Evolutionary conservation across 148 eudicot species (phyloP).

Genomic region (Fagopyrum tataricum): DNA sequence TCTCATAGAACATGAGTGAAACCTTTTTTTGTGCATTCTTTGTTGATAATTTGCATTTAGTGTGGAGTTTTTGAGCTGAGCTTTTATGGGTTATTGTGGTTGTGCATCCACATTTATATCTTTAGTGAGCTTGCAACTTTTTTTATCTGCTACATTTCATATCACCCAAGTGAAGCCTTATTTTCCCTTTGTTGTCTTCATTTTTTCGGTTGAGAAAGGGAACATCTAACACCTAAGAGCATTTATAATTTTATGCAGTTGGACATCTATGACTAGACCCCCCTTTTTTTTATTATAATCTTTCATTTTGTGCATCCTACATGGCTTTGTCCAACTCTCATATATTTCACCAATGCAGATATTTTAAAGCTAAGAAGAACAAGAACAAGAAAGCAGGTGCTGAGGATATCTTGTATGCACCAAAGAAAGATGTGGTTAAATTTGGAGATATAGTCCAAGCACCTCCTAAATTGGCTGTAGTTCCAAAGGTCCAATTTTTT

Average conservation of each 20-base stretch:
- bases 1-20: neutral
- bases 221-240: neutral
- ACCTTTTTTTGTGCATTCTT: neutral
- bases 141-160: neutral
- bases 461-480: conserved; percentile 65
- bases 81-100: neutral
- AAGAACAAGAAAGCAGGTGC: conserved; percentile 41
- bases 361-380: conserved; percentile 59
- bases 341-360: conserved; percentile 32
- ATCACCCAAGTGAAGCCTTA: neutral
- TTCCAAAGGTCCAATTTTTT: conserved; percentile 49
- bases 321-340: neutral
- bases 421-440: conserved; percentile 54
- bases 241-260: neutral
- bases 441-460: conserved; percentile 86
- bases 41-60: neutral
- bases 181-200: neutral
- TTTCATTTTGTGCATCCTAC: neutral
- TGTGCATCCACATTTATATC: neutral
- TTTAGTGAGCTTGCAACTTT: neutral
- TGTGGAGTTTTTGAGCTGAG: neutral
- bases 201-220: neutral
- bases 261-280: neutral
- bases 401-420: conserved; percentile 44
- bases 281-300: neutral